Evolutionary conservation across 2,329 filamentous ascomycete species (phyloP), one percentile per base, ranked within the genome.

Genomic region (Akanthomyces lecanii): DNA sequence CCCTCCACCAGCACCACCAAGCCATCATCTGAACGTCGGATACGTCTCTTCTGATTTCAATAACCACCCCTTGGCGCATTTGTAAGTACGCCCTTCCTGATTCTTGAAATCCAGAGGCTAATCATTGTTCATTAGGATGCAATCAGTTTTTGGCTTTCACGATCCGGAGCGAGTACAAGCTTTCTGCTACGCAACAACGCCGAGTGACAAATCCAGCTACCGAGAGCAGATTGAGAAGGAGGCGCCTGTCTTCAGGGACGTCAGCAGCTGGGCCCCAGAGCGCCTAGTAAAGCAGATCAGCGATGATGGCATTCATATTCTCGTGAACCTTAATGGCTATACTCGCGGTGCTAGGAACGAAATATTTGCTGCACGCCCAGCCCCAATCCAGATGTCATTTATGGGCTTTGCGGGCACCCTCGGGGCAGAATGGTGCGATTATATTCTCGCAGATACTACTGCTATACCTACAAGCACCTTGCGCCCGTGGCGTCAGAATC

Each of bases 1-100:
- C 70, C 85, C 86, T n/a, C 95, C 95, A 2, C 95, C 95, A 0
- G 76, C 85, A 2, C 93, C 95, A 1, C 95, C 95, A 1, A 82
- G 80, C 50, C 92, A 93, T 0, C 86, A 89, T 67, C 81, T 99
- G n/a, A 94, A 92, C 68, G 87, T 99, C 65, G 95, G 95, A 53
- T 99, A 99, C 74, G 88, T 99, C 44, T 98, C 95, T 4, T 98
- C 95, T 0, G 95, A 99, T 76, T 99, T 99, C 77, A 99, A 99
- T 72, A 99, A 99, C 70, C 95, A 99, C 72, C 95, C 95, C 4
- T 79, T 99, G 40, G 95, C 95, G 28, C 95, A 99, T 77, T 76
- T 99, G 82, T 86, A 78, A 77, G 82, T 70, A 36, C 16, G 18
- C 36, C 18, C 52, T 11, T 5, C 2, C 59, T 42, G 30, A n/a